Conservation (phyloP, 2,329 filamentous ascomycete genomes). For the Huntiella savannae region DNA sequence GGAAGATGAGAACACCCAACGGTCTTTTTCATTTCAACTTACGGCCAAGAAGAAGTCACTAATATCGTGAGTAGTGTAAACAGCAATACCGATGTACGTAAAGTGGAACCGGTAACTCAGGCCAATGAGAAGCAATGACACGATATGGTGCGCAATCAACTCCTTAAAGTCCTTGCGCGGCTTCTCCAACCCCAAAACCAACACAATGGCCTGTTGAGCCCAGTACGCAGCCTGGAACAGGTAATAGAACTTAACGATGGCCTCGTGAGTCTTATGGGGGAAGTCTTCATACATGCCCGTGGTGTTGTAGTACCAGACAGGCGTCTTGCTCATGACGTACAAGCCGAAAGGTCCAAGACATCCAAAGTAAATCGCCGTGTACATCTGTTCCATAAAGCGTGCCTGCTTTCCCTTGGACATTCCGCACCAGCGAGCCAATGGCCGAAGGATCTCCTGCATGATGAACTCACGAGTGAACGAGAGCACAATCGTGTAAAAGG, state of each 20-base stretch:
- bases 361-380: conserved; percentile 80
- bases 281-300: conserved; percentile 75
- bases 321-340: conserved; percentile 79
- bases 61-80: conserved; percentile 89
- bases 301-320: conserved; percentile 92
- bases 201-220: conserved; percentile 81
- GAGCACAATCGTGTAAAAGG: conserved; percentile 75
- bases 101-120: conserved; percentile 93
- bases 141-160: conserved; percentile 77
- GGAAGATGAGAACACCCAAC: background rate
- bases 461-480: conserved; percentile 90
- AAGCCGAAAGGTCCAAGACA: conserved; percentile 67
- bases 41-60: conserved; percentile 90
- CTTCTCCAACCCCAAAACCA: conserved; percentile 76
- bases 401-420: conserved; percentile 64
- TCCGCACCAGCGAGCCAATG: conserved; percentile 50
- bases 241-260: conserved; percentile 84
- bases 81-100: conserved; percentile 79
- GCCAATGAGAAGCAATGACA: conserved; percentile 66
- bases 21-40: conserved; percentile 20
- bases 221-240: conserved; percentile 88
- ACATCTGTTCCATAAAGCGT: conserved; percentile 91
- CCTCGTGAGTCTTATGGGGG: conserved; percentile 66
- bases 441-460: conserved; percentile 77
- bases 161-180: conserved; percentile 90